These are phyloP conservation scores for Filobasidium uniguttulatum DNA, from an alignment of 1,284 basidiomycete genomes.

Conservation along the genomic window DNA sequence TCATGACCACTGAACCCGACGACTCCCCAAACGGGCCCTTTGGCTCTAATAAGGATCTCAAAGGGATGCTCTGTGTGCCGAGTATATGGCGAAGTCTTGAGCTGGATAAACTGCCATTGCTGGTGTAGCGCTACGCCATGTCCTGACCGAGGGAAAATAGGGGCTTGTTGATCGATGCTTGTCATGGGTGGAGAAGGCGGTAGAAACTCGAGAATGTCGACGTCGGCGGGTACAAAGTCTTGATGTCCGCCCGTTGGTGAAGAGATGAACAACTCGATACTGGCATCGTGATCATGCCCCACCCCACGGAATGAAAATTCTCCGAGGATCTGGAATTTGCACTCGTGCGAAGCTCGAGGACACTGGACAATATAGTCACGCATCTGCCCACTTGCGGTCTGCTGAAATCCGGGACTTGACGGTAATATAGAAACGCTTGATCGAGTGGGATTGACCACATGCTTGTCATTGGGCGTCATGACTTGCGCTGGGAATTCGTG, in stretches of 20 bases:
- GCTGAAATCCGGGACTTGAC: not conserved
- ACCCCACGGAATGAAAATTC: not conserved
- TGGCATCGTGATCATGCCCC: not conserved
- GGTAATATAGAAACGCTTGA: not conserved
- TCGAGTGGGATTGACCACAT: not conserved
- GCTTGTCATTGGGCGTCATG: not conserved
- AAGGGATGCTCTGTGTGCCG: no score
- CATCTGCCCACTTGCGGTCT: not conserved
- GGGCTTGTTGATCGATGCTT: not conserved
- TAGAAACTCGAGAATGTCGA: slow-evolving; percentile 3
- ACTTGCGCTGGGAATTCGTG: not conserved
- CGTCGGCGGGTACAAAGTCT: slow-evolving; percentile 8
- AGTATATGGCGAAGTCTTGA: no score
- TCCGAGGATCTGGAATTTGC: not conserved
- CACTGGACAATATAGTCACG: not conserved
- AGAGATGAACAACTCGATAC: slow-evolving; percentile 17
- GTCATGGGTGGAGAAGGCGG: slow-evolving; percentile 3
- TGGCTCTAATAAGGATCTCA: no score
- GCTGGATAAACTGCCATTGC: slow-evolving; percentile 12
- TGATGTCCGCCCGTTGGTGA: not conserved
- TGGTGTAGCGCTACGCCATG: slow-evolving; percentile 25
- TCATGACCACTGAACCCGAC: slow-evolving; percentile 2
- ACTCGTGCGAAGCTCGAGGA: not conserved
- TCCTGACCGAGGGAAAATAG: slow-evolving; percentile 27
- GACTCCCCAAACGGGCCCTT: slow-evolving; percentile 10